Base-by-base conservation (phyloP, 2,329 filamentous ascomycete species). In the Beauveria varroae region DNA sequence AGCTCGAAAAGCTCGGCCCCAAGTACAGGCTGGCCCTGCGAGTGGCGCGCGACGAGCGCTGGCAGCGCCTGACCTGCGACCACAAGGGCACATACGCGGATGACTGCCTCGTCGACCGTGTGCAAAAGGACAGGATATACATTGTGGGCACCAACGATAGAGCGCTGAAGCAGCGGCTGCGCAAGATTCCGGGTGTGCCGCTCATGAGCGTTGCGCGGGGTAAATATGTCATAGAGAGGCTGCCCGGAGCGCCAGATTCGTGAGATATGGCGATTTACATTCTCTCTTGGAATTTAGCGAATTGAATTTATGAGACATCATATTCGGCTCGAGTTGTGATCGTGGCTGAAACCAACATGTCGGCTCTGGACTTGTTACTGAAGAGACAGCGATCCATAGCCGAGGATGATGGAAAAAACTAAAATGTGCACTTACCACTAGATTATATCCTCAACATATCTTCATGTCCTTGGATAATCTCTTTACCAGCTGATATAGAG, bases 191-290 rank as follows among this genome's bases (percentile, higher is more conserved):
- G 46, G 80, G 82, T 74, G 86, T 89, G 62, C 87, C 87, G 28
- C 85, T 90, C 67, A 82, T 96, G 80, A 91, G 87, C 69, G 91
- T 95, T 30, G 90, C 89, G 6, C 84, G 90, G 69, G 91, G 90
- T 51, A 97, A 97, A 75, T 98, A 97, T 75, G 88, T 93, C 53
- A 95, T 99, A 70, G 95, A 98, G 80, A 85, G 93, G 68, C 76
- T 97, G 64, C 93, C 93, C 5, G 90, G 92, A 74, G 91, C 90
- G 43, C 90, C 90, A 40, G 87, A 92, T 54, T 75, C 67, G 66
- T 72, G 30, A 70, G 51, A 58, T 16, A 34, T 3, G 20, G 16
- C 12, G 20, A 5, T 18, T n/a, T 24, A 37, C 2, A n/a, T 44
- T 40, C 30, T 41, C 10, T 53, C 46, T 63, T 57, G 46, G 40